phyloP scores from a whole-genome alignment of 2,329 filamentous ascomycete species.

The Monosporascus sp. region DNA sequence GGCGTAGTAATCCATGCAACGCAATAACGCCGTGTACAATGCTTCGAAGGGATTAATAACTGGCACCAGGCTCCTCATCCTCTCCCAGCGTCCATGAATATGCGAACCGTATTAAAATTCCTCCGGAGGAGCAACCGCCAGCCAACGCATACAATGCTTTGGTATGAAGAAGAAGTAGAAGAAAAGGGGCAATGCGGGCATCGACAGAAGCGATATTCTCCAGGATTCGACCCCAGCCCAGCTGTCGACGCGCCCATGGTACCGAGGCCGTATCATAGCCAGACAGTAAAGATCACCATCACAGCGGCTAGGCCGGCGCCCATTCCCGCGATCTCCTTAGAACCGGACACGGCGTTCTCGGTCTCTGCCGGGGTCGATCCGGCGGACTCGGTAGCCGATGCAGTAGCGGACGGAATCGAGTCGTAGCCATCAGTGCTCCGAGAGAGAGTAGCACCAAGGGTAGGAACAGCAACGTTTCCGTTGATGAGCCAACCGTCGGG shows the following conservation, averaged over 20 bases:
- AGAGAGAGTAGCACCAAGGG: constrained; percentile 51
- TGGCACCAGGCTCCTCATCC: neutral
- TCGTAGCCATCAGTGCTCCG: constrained; percentile 20
- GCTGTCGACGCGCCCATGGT: neutral
- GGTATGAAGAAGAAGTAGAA: constrained; percentile 4
- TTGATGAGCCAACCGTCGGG: constrained; percentile 66
- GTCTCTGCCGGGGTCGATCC: constrained; percentile 25
- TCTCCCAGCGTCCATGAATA: neutral
- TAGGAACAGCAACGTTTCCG: constrained; percentile 64
- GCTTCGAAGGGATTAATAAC: neutral
- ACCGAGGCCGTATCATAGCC: constrained; percentile 32
- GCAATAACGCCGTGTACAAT: constrained; percentile 16
- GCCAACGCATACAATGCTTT: constrained; percentile 11
- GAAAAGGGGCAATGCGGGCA: neutral
- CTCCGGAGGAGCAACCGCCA: neutral
- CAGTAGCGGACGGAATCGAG: constrained; percentile 24
- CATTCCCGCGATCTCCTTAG: constrained; percentile 45
- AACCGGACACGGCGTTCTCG: constrained; percentile 38
- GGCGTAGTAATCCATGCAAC: constrained; percentile 10
- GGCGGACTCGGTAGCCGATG: constrained; percentile 20
- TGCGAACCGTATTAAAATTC: neutral
- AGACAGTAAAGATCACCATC: constrained; percentile 48
- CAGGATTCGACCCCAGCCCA: neutral
- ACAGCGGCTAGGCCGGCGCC: constrained; percentile 42
- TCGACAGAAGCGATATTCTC: neutral